Conservation (phyloP, 805 yeast genomes). For the Grigorovia jiainica region DNA sequence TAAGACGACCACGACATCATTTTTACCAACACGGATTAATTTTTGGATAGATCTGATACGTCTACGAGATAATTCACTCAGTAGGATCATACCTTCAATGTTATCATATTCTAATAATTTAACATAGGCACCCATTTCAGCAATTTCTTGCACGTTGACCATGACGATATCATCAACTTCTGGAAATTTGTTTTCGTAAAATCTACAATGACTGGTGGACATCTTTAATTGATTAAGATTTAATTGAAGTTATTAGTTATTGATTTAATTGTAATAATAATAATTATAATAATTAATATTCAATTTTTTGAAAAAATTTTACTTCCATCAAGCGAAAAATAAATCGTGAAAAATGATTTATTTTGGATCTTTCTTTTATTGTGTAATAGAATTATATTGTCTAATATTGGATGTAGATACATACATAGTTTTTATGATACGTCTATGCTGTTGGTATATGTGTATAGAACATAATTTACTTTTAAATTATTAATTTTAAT, state of each 20-base stretch:
- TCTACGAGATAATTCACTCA: conserved; percentile 94
- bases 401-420: too few species aligned
- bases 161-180: conserved; percentile 98
- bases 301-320: too few species aligned
- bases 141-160: conserved; percentile 97
- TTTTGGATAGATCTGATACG: conserved; percentile 97
- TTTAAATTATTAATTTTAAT: too few species aligned
- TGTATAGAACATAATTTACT: too few species aligned
- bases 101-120: conserved; percentile 93
- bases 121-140: conserved; percentile 99
- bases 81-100: conserved; percentile 96
- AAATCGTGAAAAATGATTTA: too few species aligned
- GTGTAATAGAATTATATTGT: too few species aligned
- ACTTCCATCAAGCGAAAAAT: too few species aligned
- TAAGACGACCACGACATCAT: conserved; percentile 94
- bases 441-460: too few species aligned
- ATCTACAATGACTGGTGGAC: conserved; percentile 89
- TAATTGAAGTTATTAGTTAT: neutral
- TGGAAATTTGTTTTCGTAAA: conserved; percentile 95
- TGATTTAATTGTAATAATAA: neutral
- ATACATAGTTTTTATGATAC: too few species aligned
- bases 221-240: conserved; percentile 28
- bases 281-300: neutral
- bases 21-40: conserved; percentile 94
- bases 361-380: too few species aligned